Percentiles rank a stretch among this genome's conserved stretches.
phyloP scores from a whole-genome alignment of 2,329 filamentous ascomycete species.

The Colletotrichum filicis region DNA sequence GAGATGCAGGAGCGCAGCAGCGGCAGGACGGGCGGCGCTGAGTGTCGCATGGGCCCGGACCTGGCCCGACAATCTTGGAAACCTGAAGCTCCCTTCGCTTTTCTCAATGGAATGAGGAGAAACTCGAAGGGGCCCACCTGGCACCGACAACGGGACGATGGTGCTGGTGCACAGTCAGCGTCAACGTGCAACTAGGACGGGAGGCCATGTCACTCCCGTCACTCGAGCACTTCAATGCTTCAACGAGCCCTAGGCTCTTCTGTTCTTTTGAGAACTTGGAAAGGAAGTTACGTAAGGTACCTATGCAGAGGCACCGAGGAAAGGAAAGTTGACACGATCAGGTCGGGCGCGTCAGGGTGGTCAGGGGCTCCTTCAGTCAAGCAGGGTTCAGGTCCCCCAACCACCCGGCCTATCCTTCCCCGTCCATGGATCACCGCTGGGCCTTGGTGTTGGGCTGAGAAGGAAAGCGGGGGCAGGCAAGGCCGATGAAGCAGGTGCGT shows the following conservation, averaged over 20 bases:
- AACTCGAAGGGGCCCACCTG: neutral
- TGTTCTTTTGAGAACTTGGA: too few species aligned
- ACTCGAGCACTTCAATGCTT: too few species aligned
- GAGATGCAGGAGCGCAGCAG: neutral
- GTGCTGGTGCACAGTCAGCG: neutral
- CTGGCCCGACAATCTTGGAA: neutral
- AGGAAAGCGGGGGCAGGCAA: neutral
- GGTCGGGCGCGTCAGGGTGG: slow-evolving; percentile 4
- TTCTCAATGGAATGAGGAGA: neutral
- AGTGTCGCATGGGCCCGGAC: neutral
- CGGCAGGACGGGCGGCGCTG: slow-evolving; percentile 15
- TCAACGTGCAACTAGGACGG: neutral
- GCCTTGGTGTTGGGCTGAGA: neutral
- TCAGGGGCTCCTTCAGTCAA: slow-evolving; percentile 14
- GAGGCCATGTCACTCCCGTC: neutral
- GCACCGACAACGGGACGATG: neutral
- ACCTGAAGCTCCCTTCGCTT: neutral
- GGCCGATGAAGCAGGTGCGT: neutral
- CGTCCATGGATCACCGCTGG: slow-evolving; percentile 20
- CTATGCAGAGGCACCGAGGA: too few species aligned
- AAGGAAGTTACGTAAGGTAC: neutral
- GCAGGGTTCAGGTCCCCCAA: slow-evolving; percentile 25
- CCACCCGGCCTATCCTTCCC: slow-evolving; percentile 15
- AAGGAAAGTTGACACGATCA: neutral
- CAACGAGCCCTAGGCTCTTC: too few species aligned